Conservation (phyloP, 495 filamentous ascomycete genomes). For the Neurospora cerealis region DNA sequence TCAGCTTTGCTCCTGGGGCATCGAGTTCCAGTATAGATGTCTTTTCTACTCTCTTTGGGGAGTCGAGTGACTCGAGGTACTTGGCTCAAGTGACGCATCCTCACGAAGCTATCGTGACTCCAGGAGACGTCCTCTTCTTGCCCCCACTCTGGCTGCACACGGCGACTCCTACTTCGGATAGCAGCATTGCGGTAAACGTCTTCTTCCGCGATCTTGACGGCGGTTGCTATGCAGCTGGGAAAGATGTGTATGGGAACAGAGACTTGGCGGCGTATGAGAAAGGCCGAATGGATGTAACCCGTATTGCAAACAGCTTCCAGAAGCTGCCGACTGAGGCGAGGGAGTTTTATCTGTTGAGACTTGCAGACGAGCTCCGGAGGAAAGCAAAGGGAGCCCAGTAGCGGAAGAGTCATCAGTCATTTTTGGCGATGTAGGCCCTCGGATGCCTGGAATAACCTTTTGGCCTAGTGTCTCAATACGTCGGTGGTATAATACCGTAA, state of each 20-base stretch:
- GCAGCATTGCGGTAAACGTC: conserved; percentile 72
- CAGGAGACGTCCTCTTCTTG: conserved; percentile 71
- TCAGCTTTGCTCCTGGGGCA: conserved; percentile 62
- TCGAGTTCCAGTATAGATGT: conserved; percentile 70
- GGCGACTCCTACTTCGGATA: conserved; percentile 50
- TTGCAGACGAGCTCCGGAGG: conserved; percentile 56
- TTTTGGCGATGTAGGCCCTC: not conserved
- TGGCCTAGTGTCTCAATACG: not conserved
- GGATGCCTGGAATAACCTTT: not conserved
- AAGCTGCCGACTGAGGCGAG: conserved; percentile 54
- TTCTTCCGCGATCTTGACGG: conserved; percentile 66
- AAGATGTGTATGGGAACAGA: conserved; percentile 81
- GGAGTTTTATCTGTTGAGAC: conserved; percentile 64
- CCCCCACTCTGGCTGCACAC: conserved; percentile 79
- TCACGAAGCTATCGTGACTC: conserved; percentile 51
- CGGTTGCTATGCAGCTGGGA: conserved; percentile 57
- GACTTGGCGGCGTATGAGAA: conserved; percentile 81
- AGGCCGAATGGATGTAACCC: conserved; percentile 59
- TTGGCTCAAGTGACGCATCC: conserved; percentile 47
- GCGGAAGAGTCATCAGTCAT: not conserved
- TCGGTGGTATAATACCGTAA: not conserved
- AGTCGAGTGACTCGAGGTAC: conserved; percentile 20
- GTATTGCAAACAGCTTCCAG: conserved; percentile 57
- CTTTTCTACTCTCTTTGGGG: conserved; percentile 34
- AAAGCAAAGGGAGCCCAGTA: conserved; percentile 7